Conservation (phyloP, 768 basidiomycete genomes). For the Rhodotorula sphaerocarpa region DNA sequence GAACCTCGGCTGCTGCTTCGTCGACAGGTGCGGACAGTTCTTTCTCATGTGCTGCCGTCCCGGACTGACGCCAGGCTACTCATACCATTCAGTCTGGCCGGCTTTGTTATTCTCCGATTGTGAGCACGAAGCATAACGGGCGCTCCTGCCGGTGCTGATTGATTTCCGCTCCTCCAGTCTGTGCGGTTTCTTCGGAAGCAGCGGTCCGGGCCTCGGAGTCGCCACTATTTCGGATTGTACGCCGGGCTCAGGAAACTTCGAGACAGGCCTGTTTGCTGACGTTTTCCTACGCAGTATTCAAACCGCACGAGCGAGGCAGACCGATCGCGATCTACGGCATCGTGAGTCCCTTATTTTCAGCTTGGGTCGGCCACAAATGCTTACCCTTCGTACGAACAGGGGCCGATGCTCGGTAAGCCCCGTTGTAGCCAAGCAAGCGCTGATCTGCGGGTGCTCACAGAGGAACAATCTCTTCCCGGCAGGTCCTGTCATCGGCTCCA, state of each 20-base stretch:
- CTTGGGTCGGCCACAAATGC: background rate
- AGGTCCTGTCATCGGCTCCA: background rate
- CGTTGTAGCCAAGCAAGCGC: no score
- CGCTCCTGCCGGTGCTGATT: background rate
- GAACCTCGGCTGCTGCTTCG: constrained; percentile 9
- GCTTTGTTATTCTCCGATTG: constrained; percentile 8
- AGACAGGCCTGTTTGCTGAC: no score
- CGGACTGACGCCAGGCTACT: background rate
- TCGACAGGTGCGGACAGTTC: background rate
- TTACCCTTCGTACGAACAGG: background rate
- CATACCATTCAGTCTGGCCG: background rate
- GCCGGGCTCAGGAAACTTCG: background rate
- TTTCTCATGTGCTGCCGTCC: background rate
- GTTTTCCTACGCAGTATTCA: no score
- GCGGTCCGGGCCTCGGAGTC: constrained; percentile 9
- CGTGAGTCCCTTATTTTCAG: background rate
- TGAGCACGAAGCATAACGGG: background rate
- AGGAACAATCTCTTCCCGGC: background rate
- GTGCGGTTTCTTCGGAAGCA: constrained; percentile 8
- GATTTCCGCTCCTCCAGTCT: background rate
- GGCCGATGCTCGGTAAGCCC: background rate
- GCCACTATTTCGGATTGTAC: constrained; percentile 4
- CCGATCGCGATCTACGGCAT: constrained; percentile 7
- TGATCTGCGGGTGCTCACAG: background rate
- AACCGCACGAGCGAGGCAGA: constrained; percentile 1